Percentiles rank a stretch among this genome's conserved stretches.
phyloP scores from a whole-genome alignment of 1,284 basidiomycete species.

The Vanrija humicola region DNA sequence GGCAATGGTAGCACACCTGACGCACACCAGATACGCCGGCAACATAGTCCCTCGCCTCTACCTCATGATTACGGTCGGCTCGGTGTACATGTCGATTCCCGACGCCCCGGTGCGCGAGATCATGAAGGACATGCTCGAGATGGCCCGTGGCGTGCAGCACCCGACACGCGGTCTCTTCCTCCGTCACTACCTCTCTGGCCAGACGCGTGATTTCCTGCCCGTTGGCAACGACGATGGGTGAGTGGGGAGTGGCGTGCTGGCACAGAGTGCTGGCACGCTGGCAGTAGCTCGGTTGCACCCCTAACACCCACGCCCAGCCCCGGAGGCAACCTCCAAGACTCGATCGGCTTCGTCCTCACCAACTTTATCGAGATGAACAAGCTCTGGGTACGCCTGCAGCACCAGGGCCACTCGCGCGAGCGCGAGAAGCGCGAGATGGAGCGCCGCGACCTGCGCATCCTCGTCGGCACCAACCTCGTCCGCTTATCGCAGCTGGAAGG shows the following conservation, averaged over 20 bases:
- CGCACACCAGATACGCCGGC: constrained; percentile 38
- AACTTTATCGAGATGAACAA: constrained; percentile 99
- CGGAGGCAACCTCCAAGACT: constrained; percentile 82
- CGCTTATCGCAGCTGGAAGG: constrained; percentile 88
- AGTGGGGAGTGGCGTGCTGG: constrained; percentile 33
- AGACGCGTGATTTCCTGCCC: constrained; percentile 89
- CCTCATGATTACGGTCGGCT: constrained; percentile 96
- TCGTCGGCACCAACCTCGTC: constrained; percentile 93
- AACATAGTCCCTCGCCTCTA: constrained; percentile 86
- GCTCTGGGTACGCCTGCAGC: constrained; percentile 93
- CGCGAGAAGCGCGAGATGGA: constrained; percentile 93
- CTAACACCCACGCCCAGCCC: constrained; percentile 55
- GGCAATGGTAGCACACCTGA: background rate
- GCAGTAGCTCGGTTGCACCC: no score
- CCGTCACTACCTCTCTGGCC: constrained; percentile 88
- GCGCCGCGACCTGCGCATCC: constrained; percentile 81
- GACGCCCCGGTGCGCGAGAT: constrained; percentile 95
- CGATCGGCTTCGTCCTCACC: constrained; percentile 86
- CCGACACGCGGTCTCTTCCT: constrained; percentile 89
- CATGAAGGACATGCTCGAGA: constrained; percentile 99
- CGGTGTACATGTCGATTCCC: constrained; percentile 93
- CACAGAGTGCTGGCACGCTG: no score
- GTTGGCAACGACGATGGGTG: constrained; percentile 77
- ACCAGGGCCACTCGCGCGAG: constrained; percentile 90
- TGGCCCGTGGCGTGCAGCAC: constrained; percentile 90